Conservation (phyloP, 306 rosid species). For the Prunus mira region DNA sequence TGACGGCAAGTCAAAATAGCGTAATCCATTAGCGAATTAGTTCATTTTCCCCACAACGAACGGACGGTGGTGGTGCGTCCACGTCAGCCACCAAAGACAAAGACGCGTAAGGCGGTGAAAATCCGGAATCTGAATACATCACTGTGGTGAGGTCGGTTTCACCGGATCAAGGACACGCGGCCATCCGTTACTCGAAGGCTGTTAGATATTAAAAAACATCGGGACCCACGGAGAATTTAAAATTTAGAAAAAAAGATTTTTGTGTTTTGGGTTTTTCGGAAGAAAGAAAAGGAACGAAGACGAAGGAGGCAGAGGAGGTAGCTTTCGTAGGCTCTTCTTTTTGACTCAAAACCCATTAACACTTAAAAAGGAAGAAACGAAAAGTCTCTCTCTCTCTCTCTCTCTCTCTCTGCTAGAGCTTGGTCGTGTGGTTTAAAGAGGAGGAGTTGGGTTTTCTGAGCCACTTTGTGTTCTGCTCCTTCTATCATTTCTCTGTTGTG, state of each 20-base stretch:
- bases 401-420: conserved; percentile 6
- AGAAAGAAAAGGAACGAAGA: not conserved
- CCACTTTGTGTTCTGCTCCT: conserved; percentile 14
- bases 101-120: conserved; percentile 35
- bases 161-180: conserved; percentile 37
- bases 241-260: not conserved
- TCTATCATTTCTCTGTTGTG: not conserved
- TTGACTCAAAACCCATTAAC: conserved; percentile 40
- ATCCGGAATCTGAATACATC: conserved; percentile 25
- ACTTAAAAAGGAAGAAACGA: conserved; percentile 23
- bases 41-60: not conserved
- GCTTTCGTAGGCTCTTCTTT: conserved; percentile 42
- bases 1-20: not conserved
- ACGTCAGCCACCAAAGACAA: conserved; percentile 36
- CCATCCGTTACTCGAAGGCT: not conserved
- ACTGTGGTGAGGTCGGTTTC: conserved; percentile 32
- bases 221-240: conserved; percentile 16
- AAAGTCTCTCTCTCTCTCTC: conserved; percentile 29
- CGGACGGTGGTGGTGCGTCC: conserved; percentile 31
- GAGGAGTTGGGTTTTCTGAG: not conserved
- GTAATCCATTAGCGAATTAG: not conserved
- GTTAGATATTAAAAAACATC: conserved; percentile 16
- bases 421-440: conserved; percentile 25
- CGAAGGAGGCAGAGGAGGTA: conserved; percentile 30
- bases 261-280: not conserved